Conservation (phyloP, 805 yeast genomes). For the Saccharomycopsis synnaedendra region DNA sequence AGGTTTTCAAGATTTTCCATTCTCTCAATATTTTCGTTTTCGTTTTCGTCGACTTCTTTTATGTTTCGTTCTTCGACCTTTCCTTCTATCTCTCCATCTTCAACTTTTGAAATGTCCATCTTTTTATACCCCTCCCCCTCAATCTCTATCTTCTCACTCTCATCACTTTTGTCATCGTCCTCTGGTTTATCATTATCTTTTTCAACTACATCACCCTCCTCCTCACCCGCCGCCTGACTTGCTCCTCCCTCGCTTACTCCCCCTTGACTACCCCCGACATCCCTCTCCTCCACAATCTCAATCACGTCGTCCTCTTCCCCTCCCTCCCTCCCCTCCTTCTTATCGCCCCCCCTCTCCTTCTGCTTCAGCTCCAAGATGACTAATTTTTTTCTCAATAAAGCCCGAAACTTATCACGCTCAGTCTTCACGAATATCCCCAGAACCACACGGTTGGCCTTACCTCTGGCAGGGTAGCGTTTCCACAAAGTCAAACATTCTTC, state of each 20-base stretch:
- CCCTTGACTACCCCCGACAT: background rate
- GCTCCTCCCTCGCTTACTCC: background rate
- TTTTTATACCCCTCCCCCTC: background rate
- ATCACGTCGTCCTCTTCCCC: slow-evolving; percentile 16
- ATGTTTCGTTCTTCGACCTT: background rate
- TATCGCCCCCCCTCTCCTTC: slow-evolving; percentile 8
- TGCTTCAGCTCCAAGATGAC: slow-evolving; percentile 18
- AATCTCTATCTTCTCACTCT: background rate
- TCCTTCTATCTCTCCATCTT: background rate
- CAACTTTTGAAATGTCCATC: background rate
- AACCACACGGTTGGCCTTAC: background rate
- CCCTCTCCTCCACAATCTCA: slow-evolving; percentile 13
- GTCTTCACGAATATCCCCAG: slow-evolving; percentile 18
- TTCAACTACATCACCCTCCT: background rate
- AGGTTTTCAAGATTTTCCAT: background rate
- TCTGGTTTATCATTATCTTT: background rate
- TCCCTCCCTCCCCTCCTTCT: slow-evolving; percentile 14
- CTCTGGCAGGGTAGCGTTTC: slow-evolving; percentile 21
- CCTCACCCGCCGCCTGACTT: background rate
- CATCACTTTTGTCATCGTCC: background rate
- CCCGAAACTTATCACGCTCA: slow-evolving; percentile 21
- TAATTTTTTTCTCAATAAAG: slow-evolving; percentile 17
- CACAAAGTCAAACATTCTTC: slow-evolving; percentile 37
- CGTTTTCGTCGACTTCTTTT: background rate
- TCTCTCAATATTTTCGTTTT: background rate